These are phyloP conservation scores for Cladosporium colombiae DNA, from an alignment of 2,329 filamentous ascomycete species.

Conservation along the genomic window DNA sequence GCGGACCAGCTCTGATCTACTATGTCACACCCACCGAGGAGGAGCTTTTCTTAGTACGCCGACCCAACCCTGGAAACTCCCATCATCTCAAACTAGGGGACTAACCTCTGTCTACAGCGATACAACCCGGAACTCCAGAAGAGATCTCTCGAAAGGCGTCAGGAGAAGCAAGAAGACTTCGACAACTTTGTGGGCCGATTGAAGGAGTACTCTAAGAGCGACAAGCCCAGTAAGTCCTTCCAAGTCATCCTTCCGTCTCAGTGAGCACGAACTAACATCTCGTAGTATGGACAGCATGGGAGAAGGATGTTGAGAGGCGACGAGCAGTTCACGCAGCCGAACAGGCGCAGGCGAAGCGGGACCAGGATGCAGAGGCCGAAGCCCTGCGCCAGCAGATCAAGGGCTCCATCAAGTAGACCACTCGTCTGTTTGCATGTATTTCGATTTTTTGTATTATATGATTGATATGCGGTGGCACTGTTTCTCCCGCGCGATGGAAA, in stretches of 20 bases:
- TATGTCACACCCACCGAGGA: conserved; percentile 84
- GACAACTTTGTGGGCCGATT: conserved; percentile 81
- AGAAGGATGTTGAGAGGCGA: conserved; percentile 34
- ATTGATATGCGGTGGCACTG: not conserved
- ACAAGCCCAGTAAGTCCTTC: conserved; percentile 75
- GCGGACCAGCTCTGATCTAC: conserved; percentile 80
- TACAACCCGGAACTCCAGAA: conserved; percentile 96
- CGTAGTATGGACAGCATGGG: conserved; percentile 40
- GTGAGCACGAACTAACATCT: conserved; percentile 5
- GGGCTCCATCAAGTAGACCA: conserved; percentile 31
- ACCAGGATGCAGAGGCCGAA: conserved; percentile 33
- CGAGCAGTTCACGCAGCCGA: conserved; percentile 29
- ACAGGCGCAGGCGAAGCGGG: conserved; percentile 35
- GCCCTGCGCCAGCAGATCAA: conserved; percentile 36
- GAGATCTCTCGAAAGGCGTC: conserved; percentile 76
- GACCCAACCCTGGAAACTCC: not conserved
- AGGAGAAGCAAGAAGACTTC: conserved; percentile 79
- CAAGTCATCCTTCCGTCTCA: not conserved
- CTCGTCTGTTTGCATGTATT: not conserved
- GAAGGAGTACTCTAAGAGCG: conserved; percentile 86
- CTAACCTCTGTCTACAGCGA: conserved; percentile 47
- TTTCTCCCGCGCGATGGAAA: too few relatives aligned
- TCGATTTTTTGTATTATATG: conserved; percentile 6
- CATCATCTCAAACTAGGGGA: not conserved
- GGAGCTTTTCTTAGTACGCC: conserved; percentile 71